These are phyloP conservation scores for Bothriochloa decipiens DNA, from an alignment of 176 grass and related monocot species.

Conservation along the genomic window DNA sequence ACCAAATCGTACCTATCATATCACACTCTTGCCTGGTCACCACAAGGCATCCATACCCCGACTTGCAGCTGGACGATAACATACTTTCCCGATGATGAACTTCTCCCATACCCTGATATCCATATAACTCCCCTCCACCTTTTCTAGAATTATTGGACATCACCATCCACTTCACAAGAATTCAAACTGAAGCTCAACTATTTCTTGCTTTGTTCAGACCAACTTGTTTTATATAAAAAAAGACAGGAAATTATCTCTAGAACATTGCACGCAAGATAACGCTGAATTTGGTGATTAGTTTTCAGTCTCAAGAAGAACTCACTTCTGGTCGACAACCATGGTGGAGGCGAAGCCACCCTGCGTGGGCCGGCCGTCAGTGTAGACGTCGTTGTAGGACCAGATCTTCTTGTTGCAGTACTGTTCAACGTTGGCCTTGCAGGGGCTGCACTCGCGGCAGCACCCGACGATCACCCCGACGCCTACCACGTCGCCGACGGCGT, in stretches of 20 bases:
- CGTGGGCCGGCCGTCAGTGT: slow-evolving; percentile 81
- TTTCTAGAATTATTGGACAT: slow-evolving; percentile 8
- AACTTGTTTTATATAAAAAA: not conserved
- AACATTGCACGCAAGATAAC: too few relatives aligned
- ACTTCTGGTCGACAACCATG: slow-evolving; percentile 96
- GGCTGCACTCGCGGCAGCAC: slow-evolving; percentile 75
- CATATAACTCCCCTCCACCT: not conserved
- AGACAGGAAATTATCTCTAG: not conserved
- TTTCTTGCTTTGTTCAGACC: not conserved
- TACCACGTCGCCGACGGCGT: slow-evolving; percentile 58
- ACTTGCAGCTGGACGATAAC: not conserved
- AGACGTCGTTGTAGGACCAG: slow-evolving; percentile 97
- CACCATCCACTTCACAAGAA: not conserved
- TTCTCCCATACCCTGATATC: not conserved
- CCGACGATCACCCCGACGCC: slow-evolving; percentile 79
- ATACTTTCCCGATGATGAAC: not conserved
- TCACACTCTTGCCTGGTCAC: slow-evolving; percentile 9
- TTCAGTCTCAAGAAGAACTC: slow-evolving; percentile 37
- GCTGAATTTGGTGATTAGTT: too few relatives aligned
- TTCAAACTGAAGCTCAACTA: not conserved
- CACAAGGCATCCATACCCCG: not conserved
- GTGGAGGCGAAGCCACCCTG: slow-evolving; percentile 83
- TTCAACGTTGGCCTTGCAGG: slow-evolving; percentile 84
- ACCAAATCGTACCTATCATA: not conserved
- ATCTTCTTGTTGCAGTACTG: slow-evolving; percentile 97